Evolutionary conservation across 208 protist species (phyloP).

Genomic region (Leishmania amazonensis): DNA sequence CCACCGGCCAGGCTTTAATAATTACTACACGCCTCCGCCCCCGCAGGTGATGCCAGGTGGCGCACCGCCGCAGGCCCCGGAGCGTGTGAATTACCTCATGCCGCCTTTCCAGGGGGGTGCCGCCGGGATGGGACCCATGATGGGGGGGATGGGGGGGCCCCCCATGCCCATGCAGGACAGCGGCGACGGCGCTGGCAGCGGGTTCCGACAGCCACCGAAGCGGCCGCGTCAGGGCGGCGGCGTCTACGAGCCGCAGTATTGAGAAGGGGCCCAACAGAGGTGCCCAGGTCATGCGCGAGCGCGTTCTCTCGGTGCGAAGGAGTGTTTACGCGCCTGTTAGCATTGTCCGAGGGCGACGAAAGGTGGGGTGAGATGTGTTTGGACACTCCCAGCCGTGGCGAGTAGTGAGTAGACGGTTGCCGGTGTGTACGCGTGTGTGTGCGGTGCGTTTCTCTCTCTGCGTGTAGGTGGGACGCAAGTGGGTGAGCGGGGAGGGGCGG

Average conservation of each 20-base stretch:
- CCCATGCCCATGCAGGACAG: neutral
- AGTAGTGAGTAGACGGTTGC: neutral
- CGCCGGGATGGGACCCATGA: slow-evolving; percentile 17
- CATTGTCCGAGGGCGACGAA: neutral
- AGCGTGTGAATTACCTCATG: slow-evolving; percentile 30
- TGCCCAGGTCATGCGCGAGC: neutral
- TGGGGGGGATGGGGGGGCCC: slow-evolving; percentile 24
- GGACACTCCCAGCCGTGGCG: neutral
- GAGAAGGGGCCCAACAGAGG: neutral
- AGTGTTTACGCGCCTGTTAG: neutral
- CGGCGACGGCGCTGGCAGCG: slow-evolving; percentile 6
- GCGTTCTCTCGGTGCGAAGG: neutral
- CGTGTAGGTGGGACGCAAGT: no score
- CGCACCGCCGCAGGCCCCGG: slow-evolving; percentile 6
- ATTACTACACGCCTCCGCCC: neutral
- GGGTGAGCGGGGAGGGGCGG: neutral
- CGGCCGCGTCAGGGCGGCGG: slow-evolving; percentile 24
- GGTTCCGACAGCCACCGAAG: slow-evolving; percentile 34
- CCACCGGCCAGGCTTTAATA: neutral
- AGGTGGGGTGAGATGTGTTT: no score
- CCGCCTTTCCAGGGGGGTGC: slow-evolving; percentile 16
- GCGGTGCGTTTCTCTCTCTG: neutral
- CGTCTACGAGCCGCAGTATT: slow-evolving; percentile 36
- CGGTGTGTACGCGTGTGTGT: neutral
- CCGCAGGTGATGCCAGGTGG: neutral